These are phyloP conservation scores for Globisporangium viniferum DNA, from an alignment of 352 stramenopile species.

Conservation along the genomic window DNA sequence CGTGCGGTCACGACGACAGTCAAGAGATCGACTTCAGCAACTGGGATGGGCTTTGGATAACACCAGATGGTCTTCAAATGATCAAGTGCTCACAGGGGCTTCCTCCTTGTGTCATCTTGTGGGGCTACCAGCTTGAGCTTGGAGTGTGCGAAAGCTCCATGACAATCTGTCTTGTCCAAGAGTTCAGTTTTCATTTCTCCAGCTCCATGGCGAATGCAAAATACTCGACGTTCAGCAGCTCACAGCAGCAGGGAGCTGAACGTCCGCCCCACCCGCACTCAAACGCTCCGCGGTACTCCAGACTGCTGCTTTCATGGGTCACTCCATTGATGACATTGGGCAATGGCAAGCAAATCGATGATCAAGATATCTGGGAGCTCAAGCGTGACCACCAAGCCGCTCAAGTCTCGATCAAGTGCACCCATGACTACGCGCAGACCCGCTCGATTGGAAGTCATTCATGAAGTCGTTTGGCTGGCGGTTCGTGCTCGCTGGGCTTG, in stretches of 20 bases:
- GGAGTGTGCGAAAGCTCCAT: background rate
- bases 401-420: slow-evolving; percentile 23
- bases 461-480: slow-evolving; percentile 28
- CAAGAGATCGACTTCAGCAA: background rate
- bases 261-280: background rate
- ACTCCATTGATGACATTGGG: slow-evolving; percentile 42
- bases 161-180: background rate
- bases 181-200: slow-evolving; percentile 3
- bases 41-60: background rate
- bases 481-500: slow-evolving; percentile 38
- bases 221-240: background rate
- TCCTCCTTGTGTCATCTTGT: background rate
- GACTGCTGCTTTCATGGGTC: slow-evolving; percentile 46
- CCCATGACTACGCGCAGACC: slow-evolving; percentile 22
- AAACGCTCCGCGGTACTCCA: slow-evolving; percentile 22
- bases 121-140: background rate
- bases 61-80: background rate
- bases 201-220: background rate
- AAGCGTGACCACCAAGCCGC: slow-evolving; percentile 26
- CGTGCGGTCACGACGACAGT: background rate
- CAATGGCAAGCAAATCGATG: slow-evolving; percentile 41
- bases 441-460: slow-evolving; percentile 33
- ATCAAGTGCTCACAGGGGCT: background rate
- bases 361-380: slow-evolving; percentile 43
- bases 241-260: background rate